Percentiles rank a stretch among this genome's conserved stretches.
Evolutionary conservation across 495 filamentous ascomycete genomes (phyloP).

Genomic region (Diplogelasinospora grovesii): DNA sequence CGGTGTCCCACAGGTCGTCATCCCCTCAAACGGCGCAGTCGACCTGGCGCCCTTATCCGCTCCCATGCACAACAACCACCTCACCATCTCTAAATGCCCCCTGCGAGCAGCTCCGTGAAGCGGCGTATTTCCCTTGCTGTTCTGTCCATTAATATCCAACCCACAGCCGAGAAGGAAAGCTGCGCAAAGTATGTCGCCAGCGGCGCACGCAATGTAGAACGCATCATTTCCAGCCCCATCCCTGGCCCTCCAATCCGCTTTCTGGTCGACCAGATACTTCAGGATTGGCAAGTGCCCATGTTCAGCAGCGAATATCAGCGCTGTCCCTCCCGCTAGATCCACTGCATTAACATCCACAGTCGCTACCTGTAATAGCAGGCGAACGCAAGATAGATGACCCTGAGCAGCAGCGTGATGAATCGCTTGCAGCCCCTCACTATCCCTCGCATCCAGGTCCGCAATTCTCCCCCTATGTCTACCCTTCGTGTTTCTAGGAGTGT

Average conservation of each 20-base stretch:
- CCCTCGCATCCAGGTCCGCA: slow-evolving; percentile 4
- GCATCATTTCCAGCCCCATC: slow-evolving; percentile 1
- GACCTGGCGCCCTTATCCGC: slow-evolving; percentile 5
- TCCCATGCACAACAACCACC: slow-evolving; percentile 11
- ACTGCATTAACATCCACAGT: slow-evolving; percentile 2
- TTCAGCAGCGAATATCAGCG: slow-evolving; percentile 7
- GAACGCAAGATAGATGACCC: slow-evolving; percentile 5
- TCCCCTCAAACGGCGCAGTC: neutral
- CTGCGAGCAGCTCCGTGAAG: slow-evolving; percentile 9
- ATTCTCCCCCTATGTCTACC: too few relatives aligned
- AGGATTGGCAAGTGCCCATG: slow-evolving; percentile 5
- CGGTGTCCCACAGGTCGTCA: slow-evolving; percentile 5
- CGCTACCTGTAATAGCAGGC: slow-evolving; percentile 6
- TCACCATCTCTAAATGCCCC: slow-evolving; percentile 8
- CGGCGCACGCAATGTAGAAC: slow-evolving; percentile 9
- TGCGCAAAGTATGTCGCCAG: slow-evolving; percentile 5
- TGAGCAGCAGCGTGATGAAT: slow-evolving; percentile 18
- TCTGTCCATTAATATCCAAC: slow-evolving; percentile 7
- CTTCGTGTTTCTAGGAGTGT: too few relatives aligned
- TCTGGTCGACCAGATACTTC: neutral
- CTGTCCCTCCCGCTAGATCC: slow-evolving; percentile 1
- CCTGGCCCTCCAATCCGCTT: neutral
- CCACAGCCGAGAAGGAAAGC: slow-evolving; percentile 4
- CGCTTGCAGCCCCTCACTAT: slow-evolving; percentile 15
- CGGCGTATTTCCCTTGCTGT: slow-evolving; percentile 6